Evolutionary conservation across 768 basidiomycete genomes (phyloP), one percentile per base, ranked within the genome.

Genomic region (Tricholoma sp.): DNA sequence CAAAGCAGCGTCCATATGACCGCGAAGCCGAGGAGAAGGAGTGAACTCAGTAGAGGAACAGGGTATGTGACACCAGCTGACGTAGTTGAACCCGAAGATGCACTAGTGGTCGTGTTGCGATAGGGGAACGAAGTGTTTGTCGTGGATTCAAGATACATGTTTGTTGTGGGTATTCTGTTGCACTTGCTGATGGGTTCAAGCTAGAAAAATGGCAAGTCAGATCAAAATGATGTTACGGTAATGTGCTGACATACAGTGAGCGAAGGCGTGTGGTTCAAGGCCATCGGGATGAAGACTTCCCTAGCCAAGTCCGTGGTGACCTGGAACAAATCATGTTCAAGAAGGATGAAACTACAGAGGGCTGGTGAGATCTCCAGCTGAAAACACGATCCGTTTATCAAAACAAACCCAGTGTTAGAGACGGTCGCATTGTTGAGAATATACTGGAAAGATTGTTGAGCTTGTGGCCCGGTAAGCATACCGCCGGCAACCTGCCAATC

Each of bases 401-500:
- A 49, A 49, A 32, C 77, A 58, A 61, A 83, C 84, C 88, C 88
- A 37, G 80, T 85, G 50, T 79, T 59, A 18, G 90, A 63, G 15
- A 70, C 70, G 6, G 84, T 77, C 2, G 89, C 88, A 59, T 88
- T 85, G 51, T 72, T 72, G 47, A 98, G 78, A 71, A 97, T 92
- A 33, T 67, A 66, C 63, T 93, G 70, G 73, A 96, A 95, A 34
- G 81, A 83, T 34, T 78, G 72, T 62, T 82, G 81, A 24, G 88
- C 83, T 31, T 82, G 74, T n/a, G 75, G 66, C n/a, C 87, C 90
- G 34, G 74, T 80, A 12, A 86, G 82, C n/a, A 70, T 53, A 10
- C 92, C 92, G 59, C 81, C 90, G 37, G 91, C 84, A 50, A 97
- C 92, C 63, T 81, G 79, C 94, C 94, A 98, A 66, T 98, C 94